Evolutionary conservation across 805 yeast genomes (phyloP).

Genomic region (Candida michaelii): DNA sequence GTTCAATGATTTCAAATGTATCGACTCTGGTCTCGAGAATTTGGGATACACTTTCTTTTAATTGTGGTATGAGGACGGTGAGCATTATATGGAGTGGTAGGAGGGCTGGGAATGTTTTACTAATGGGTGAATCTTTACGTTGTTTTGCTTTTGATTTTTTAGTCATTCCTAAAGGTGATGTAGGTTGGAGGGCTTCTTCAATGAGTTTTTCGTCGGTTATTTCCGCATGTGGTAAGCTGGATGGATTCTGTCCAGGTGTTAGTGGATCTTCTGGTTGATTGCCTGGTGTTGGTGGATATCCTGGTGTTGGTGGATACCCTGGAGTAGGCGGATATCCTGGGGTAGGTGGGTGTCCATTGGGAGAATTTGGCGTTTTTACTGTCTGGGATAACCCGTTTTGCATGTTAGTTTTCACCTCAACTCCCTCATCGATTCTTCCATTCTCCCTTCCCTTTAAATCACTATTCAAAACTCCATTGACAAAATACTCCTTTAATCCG

Average conservation of each 20-base stretch:
- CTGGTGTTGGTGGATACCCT: slow-evolving; percentile 16
- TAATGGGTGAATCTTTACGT: slow-evolving; percentile 49
- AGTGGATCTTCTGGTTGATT: no score
- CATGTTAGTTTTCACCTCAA: background rate
- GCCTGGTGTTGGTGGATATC: no score
- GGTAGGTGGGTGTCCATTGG: slow-evolving; percentile 14
- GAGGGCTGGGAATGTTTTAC: slow-evolving; percentile 57
- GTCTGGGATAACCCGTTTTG: no score
- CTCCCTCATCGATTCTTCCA: background rate
- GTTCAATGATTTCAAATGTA: slow-evolving; percentile 33
- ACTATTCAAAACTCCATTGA: slow-evolving; percentile 18
- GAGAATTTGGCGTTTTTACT: background rate
- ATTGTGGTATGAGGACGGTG: slow-evolving; percentile 38
- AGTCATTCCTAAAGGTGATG: slow-evolving; percentile 62
- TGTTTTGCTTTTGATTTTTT: slow-evolving; percentile 52
- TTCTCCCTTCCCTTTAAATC: slow-evolving; percentile 12
- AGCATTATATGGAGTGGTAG: slow-evolving; percentile 46
- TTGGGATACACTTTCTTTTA: slow-evolving; percentile 28
- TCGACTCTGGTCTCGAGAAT: slow-evolving; percentile 25
- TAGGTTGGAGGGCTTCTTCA: slow-evolving; percentile 46
- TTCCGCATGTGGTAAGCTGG: no score
- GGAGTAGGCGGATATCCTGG: slow-evolving; percentile 15
- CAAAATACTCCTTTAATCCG: slow-evolving; percentile 25
- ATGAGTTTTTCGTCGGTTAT: slow-evolving; percentile 16
- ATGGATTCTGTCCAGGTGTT: no score